Evolutionary conservation across 306 rosid genomes (phyloP).

Genomic region (Medicago ruthenica): DNA sequence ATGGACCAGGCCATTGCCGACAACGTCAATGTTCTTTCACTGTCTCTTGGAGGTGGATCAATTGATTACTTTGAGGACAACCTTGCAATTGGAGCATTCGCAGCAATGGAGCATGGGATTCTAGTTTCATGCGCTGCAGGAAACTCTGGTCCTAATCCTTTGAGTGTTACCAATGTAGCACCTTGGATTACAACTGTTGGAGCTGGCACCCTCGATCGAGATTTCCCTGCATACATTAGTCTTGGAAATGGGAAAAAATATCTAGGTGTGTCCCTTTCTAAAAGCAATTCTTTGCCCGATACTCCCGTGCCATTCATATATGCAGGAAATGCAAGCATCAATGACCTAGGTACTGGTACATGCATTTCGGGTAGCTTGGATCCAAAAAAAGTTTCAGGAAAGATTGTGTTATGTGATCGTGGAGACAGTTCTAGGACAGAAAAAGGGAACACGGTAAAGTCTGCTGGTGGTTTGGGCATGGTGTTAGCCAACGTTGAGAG

Average conservation of each 20-base stretch:
- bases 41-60: slow-evolving; percentile 73
- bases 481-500: slow-evolving; percentile 55
- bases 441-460: slow-evolving; percentile 69
- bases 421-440: slow-evolving; percentile 57
- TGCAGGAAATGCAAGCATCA: slow-evolving; percentile 61
- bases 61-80: slow-evolving; percentile 56
- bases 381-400: slow-evolving; percentile 67
- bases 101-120: slow-evolving; percentile 85
- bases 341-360: slow-evolving; percentile 26
- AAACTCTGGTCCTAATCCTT: slow-evolving; percentile 62
- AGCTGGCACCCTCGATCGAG: slow-evolving; percentile 91
- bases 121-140: slow-evolving; percentile 76
- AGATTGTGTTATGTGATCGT: slow-evolving; percentile 75
- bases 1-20: slow-evolving; percentile 78
- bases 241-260: slow-evolving; percentile 72
- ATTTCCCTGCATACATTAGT: slow-evolving; percentile 66
- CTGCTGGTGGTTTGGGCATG: slow-evolving; percentile 83
- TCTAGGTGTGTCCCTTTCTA: slow-evolving; percentile 68
- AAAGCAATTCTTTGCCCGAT: slow-evolving; percentile 41
- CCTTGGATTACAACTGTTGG: slow-evolving; percentile 94
- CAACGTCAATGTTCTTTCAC: slow-evolving; percentile 68
- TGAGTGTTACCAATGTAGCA: slow-evolving; percentile 61
- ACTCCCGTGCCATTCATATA: slow-evolving; percentile 51
- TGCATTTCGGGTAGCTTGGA: slow-evolving; percentile 59
- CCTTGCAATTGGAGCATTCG: slow-evolving; percentile 73